Percentiles rank a stretch among this genome's conserved stretches.
phyloP scores from a whole-genome alignment of 2,329 filamentous ascomycete species.

The Xylaria sp. region DNA sequence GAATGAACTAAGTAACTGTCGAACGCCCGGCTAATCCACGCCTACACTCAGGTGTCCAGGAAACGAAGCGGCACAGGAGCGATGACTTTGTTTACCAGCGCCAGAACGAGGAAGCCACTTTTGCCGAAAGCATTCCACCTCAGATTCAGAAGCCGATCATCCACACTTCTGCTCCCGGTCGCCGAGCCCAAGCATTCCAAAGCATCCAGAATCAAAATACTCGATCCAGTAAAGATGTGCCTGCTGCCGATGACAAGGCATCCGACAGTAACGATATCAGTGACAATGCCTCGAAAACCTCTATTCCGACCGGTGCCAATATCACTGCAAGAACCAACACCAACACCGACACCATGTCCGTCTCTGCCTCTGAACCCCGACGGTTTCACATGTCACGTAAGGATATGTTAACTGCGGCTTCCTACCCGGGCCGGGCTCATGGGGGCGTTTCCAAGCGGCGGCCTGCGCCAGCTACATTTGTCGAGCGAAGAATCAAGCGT shows the following conservation, averaged over 20 bases:
- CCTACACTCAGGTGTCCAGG: conserved; percentile 60
- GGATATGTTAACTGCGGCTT: conserved; percentile 51
- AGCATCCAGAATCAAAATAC: conserved; percentile 38
- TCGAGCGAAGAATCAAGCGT: conserved; percentile 61
- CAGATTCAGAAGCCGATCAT: conserved; percentile 56
- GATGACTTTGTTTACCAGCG: conserved; percentile 68
- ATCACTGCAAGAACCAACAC: conserved; percentile 8
- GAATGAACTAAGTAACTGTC: conserved; percentile 18
- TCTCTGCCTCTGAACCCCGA: conserved; percentile 55
- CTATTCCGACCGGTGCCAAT: conserved; percentile 10
- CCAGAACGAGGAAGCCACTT: conserved; percentile 53
- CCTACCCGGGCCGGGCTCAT: conserved; percentile 43
- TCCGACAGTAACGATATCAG: conserved; percentile 16
- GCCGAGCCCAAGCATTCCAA: conserved; percentile 48
- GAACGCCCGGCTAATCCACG: conserved; percentile 27
- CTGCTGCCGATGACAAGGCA: conserved; percentile 19
- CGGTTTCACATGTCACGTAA: conserved; percentile 67
- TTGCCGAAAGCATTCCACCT: conserved; percentile 43
- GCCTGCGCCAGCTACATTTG: conserved; percentile 62
- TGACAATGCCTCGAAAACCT: conserved; percentile 28
- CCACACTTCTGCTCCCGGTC: conserved; percentile 58
- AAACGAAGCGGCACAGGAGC: conserved; percentile 64
- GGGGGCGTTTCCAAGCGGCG: conserved; percentile 57
- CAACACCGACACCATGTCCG: conserved; percentile 18
- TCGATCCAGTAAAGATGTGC: conserved; percentile 16